Evolutionary conservation across 352 stramenopile species (phyloP), one percentile per base, ranked within the genome.

Genomic region (Blastocystis sp.): DNA sequence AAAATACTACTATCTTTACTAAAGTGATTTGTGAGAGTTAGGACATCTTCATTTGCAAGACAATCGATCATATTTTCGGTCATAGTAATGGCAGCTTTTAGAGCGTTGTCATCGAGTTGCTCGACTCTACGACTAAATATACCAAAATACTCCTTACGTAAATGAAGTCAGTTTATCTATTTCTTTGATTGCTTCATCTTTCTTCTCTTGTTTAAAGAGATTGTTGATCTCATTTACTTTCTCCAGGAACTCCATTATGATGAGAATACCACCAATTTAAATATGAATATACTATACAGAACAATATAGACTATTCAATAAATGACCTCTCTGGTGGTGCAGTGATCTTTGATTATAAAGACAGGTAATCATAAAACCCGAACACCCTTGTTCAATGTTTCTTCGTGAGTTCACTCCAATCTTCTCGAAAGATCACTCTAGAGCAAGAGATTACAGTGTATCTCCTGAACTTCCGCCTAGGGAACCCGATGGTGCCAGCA

Each of bases 71-170:
- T 24, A 50, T 41, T 13, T 13, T 66, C 47, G 3, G 68, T 45
- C 2, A 85, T 9, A 30, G n/a, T 37, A 37, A 47, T 16, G 6
- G 47, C 18, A n/a, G 43, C 43, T 26, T 85, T 26, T 41, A 41
- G 20, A 24, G 53, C 41, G 4, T 66, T 41, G 37, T 85, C 73
- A 85, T 85, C 73, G 3, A 85, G 26, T 30, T 85, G 43, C 26
- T 85, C 37, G 13, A 62, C 6, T 30, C 73, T 85, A 66, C 11
- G 53, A 4, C 13, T 56, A 55, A 39, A 43, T 9, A 41, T 9
- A 6, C 26, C 30, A 9, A 34, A n/a, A 45, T 34, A 1, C n/a
- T 30, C 20, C 41, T 45, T 73, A 73, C 63, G 63, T 47, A 5
- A 41, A 45, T n/a, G 30, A 30, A 26, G 30, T 11, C 4, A 73